Conservation (phyloP, 768 basidiomycete species). For the Phylloporus sp. region DNA sequence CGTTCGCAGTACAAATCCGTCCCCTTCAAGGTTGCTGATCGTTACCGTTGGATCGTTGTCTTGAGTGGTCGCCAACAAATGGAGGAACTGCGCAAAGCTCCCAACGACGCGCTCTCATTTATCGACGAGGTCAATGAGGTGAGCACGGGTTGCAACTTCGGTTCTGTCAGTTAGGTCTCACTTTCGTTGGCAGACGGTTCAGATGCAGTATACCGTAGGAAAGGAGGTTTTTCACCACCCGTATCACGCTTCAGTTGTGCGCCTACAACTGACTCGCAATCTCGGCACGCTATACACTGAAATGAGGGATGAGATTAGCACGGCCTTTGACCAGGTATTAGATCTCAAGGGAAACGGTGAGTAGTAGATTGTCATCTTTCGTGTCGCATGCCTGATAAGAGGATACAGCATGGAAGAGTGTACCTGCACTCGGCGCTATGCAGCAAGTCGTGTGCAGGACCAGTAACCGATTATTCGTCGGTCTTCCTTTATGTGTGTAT, state of each 20-base stretch:
- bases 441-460: slow-evolving; percentile 37
- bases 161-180: background rate
- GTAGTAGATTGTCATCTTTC: background rate
- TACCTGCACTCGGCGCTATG: slow-evolving; percentile 27
- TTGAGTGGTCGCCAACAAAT: slow-evolving; percentile 29
- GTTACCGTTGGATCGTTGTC: slow-evolving; percentile 39
- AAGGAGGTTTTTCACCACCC: slow-evolving; percentile 25
- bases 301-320: slow-evolving; percentile 30
- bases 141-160: background rate
- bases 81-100: slow-evolving; percentile 40
- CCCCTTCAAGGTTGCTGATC: slow-evolving; percentile 30
- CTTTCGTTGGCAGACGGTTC: slow-evolving; percentile 30
- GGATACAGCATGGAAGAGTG: slow-evolving; percentile 38
- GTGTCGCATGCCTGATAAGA: background rate
- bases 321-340: slow-evolving; percentile 39
- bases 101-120: slow-evolving; percentile 38
- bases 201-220: slow-evolving; percentile 39
- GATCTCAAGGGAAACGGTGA: slow-evolving; percentile 16
- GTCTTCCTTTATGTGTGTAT: slow-evolving; percentile 40
- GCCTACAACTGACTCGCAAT: slow-evolving; percentile 37
- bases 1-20: slow-evolving; percentile 24
- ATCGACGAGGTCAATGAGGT: slow-evolving; percentile 35
- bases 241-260: slow-evolving; percentile 32
- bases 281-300: slow-evolving; percentile 33
- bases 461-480: slow-evolving; percentile 48